These are phyloP conservation scores for Candida railenensis DNA, from an alignment of 805 yeast species.

Conservation along the genomic window DNA sequence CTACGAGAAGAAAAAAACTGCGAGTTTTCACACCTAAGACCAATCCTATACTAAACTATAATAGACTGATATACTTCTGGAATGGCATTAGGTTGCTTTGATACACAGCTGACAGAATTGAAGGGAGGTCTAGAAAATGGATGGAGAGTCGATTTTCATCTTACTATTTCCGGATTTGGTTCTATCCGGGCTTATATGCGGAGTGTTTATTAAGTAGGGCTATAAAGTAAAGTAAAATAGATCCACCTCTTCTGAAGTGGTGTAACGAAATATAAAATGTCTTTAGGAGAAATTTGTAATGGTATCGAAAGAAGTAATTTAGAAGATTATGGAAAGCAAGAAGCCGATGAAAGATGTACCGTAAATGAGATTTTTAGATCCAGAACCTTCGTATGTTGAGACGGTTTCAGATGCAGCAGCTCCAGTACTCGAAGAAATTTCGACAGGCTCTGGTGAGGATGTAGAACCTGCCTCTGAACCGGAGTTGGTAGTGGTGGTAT, in stretches of 20 bases:
- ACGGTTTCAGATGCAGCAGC: not conserved
- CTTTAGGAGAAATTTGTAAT: not conserved
- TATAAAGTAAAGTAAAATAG: no score
- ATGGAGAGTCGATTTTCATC: not conserved
- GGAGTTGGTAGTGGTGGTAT: no score
- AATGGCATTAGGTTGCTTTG: not conserved
- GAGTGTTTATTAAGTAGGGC: no score
- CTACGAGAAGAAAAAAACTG: not conserved
- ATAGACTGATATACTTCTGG: no score
- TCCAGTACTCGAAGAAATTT: no score
- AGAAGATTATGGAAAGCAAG: not conserved
- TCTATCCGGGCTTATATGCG: no score
- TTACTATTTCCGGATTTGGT: no score
- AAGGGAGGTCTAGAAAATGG: not conserved
- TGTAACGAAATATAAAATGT: not conserved
- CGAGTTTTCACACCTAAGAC: not conserved
- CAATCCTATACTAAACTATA: no score
- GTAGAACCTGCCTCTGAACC: no score
- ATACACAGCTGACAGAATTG: not conserved
- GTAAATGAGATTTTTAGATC: not conserved
- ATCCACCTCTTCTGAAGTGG: not conserved
- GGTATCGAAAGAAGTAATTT: not conserved
- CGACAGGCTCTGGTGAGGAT: no score
- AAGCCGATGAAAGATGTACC: not conserved
- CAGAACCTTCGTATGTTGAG: not conserved